Conservation (phyloP, 2,329 filamentous ascomycete species). For the Colletotrichum sp. region DNA sequence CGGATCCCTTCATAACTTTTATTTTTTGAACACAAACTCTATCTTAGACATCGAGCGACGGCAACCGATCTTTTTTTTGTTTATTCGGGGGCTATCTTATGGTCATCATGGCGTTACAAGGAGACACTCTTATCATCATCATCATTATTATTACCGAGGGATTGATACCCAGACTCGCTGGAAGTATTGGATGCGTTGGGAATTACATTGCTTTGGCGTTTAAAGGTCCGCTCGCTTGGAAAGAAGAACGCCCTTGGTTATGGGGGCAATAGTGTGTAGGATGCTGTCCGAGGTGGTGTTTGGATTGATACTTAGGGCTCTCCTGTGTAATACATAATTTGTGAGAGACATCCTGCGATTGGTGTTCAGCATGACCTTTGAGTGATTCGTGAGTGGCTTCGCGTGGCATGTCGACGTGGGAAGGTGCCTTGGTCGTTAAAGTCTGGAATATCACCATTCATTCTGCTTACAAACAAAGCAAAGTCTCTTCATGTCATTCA, state of each 20-base stretch:
- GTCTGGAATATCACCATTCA: not conserved
- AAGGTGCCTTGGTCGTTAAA: not conserved
- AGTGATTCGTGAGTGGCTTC: not conserved
- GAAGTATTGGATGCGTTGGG: not conserved
- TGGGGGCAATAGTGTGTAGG: not conserved
- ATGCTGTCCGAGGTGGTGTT: not conserved
- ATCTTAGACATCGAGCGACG: slow-evolving; percentile 10
- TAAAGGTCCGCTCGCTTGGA: not conserved
- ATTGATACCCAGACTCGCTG: slow-evolving; percentile 22
- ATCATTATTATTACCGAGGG: not conserved
- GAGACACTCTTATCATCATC: not conserved
- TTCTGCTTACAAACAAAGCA: not conserved
- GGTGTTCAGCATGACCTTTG: not conserved
- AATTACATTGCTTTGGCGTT: slow-evolving; percentile 3
- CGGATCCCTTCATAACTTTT: not conserved
- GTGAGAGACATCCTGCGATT: not conserved
- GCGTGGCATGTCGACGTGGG: not conserved
- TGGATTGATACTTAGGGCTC: not conserved
- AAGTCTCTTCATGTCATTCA: not conserved
- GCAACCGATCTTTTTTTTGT: not conserved
- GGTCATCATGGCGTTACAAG: slow-evolving; percentile 1
- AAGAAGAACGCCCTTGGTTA: not conserved
- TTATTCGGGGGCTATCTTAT: not conserved
- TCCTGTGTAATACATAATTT: slow-evolving; percentile 14
- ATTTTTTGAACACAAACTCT: not conserved